phyloP scores from a whole-genome alignment of 2,329 filamentous ascomycete species.

The Colletotrichum nymphaeae region DNA sequence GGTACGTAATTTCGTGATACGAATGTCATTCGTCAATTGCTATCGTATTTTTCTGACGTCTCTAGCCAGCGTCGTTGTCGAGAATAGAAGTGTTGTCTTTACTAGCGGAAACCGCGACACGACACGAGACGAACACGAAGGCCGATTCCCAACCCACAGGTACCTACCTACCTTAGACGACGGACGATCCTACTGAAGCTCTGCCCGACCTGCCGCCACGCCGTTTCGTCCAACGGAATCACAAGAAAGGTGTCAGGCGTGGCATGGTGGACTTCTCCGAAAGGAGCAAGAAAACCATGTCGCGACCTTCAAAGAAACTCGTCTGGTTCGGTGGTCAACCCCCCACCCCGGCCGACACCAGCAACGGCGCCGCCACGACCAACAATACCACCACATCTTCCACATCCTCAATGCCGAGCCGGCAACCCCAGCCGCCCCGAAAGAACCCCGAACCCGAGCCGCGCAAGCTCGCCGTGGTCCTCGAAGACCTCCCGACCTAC shows the following conservation, averaged over 20 bases:
- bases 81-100: background rate
- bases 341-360: background rate
- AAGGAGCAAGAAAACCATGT: slow-evolving; percentile 13
- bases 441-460: background rate
- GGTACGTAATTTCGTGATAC: background rate
- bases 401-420: background rate
- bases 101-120: background rate
- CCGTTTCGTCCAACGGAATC: background rate
- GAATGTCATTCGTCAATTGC: too few relatives aligned
- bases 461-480: slow-evolving; percentile 28
- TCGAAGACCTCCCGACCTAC: slow-evolving; percentile 30
- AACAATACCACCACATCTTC: background rate
- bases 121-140: background rate
- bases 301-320: slow-evolving; percentile 2
- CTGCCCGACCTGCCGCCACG: too few relatives aligned
- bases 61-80: background rate
- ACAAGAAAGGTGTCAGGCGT: background rate
- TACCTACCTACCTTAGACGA: background rate
- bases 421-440: background rate
- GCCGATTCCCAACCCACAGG: background rate
- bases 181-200: background rate
- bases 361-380: background rate
- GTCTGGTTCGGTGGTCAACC: slow-evolving; percentile 26
- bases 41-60: background rate
- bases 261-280: background rate